Conservation (phyloP, 2,329 filamentous ascomycete species). For the Penicillium nordicum region DNA sequence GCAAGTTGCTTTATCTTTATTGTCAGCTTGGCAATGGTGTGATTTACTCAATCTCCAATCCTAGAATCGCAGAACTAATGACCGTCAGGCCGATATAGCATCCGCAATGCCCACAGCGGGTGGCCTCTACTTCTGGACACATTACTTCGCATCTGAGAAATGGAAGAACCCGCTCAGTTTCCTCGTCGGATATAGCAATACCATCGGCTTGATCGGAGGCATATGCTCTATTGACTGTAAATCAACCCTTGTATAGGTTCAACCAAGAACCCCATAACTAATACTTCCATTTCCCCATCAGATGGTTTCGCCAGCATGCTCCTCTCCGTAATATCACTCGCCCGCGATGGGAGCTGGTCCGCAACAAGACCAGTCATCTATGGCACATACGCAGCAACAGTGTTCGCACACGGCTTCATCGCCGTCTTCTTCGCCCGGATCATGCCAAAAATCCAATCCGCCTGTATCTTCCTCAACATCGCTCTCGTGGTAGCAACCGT, state of each 20-base stretch:
- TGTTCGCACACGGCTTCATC: slow-evolving; percentile 53
- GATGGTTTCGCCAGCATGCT: slow-evolving; percentile 45
- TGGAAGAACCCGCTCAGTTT: slow-evolving; percentile 58
- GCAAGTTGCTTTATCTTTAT: slow-evolving; percentile 57
- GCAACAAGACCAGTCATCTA: slow-evolving; percentile 55
- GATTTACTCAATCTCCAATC: slow-evolving; percentile 12
- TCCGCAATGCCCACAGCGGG: slow-evolving; percentile 58
- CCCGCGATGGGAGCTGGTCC: slow-evolving; percentile 53
- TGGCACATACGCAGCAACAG: slow-evolving; percentile 53
- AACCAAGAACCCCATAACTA: not conserved
- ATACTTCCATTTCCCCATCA: not conserved
- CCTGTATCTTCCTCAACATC: slow-evolving; percentile 53
- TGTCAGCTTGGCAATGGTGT: slow-evolving; percentile 58
- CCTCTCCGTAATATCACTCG: slow-evolving; percentile 54
- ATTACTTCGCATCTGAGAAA: slow-evolving; percentile 55
- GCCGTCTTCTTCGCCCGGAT: slow-evolving; percentile 52
- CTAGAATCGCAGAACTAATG: not conserved
- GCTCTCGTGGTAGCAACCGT: slow-evolving; percentile 53
- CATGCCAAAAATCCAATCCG: slow-evolving; percentile 56
- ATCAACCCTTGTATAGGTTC: slow-evolving; percentile 21
- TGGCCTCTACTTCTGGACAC: slow-evolving; percentile 59
- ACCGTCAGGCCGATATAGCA: slow-evolving; percentile 46
- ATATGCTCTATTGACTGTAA: slow-evolving; percentile 59
- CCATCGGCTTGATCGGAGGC: slow-evolving; percentile 58
- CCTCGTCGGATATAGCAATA: slow-evolving; percentile 60